Evolutionary conservation across 805 yeast species (phyloP).

Genomic region (Metschnikowia aberdeeniae): DNA sequence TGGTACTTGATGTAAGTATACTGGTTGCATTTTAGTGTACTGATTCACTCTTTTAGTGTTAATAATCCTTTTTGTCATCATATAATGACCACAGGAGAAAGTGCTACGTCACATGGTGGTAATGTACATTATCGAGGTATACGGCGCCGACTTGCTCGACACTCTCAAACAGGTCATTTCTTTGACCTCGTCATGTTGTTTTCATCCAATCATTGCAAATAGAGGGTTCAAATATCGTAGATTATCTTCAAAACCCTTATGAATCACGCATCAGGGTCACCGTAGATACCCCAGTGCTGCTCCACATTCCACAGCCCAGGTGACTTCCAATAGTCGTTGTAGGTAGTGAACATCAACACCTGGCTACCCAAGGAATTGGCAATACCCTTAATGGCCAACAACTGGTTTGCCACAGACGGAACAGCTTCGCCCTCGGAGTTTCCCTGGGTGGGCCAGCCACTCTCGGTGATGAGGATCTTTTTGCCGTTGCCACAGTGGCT

Average conservation of each 20-base stretch:
- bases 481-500: constrained; percentile 46
- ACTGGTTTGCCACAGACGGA: constrained; percentile 52
- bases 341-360: constrained; percentile 57
- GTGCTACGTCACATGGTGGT: too few species aligned
- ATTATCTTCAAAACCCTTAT: too few species aligned
- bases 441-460: constrained; percentile 72
- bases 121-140: neutral
- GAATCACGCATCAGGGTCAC: constrained; percentile 26
- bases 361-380: constrained; percentile 43
- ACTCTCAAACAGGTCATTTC: neutral
- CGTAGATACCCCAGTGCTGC: constrained; percentile 57
- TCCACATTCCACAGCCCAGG: constrained; percentile 57
- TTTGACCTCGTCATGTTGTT: too few species aligned
- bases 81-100: too few species aligned
- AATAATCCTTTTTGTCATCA: too few species aligned
- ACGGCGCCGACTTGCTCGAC: neutral
- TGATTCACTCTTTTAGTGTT: too few species aligned
- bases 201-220: neutral
- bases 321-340: constrained; percentile 60
- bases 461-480: constrained; percentile 52
- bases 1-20: too few species aligned
- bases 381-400: constrained; percentile 48
- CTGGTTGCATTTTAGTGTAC: too few species aligned
- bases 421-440: constrained; percentile 49
- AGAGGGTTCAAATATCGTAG: neutral